These are phyloP conservation scores for Passiflora organensis DNA, from an alignment of 345 rosid genomes.

Conservation along the genomic window DNA sequence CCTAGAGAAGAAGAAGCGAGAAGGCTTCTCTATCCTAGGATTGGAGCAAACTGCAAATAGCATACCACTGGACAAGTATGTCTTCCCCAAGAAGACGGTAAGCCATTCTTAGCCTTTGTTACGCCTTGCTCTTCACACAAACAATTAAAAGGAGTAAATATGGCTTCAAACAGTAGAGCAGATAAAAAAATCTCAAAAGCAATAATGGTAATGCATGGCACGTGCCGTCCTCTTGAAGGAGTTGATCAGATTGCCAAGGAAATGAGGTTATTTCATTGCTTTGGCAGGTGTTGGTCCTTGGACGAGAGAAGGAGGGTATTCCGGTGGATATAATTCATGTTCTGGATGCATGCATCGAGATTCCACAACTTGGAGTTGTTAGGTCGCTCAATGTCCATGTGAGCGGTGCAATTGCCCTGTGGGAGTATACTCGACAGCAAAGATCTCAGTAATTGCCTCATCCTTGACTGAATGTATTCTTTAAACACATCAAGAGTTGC, in stretches of 20 bases:
- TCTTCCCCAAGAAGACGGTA: conserved; percentile 73
- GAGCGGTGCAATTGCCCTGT: conserved; percentile 91
- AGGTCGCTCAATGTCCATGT: conserved; percentile 94
- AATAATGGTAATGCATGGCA: too few species aligned
- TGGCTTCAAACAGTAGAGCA: too few species aligned
- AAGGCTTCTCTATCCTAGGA: conserved; percentile 88
- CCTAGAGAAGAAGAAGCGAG: conserved; percentile 76
- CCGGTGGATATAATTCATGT: conserved; percentile 88
- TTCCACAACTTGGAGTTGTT: conserved; percentile 93
- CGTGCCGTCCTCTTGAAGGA: too few species aligned
- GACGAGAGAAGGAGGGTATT: conserved; percentile 92
- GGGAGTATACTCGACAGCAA: conserved; percentile 97
- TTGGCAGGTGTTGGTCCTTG: conserved; percentile 79
- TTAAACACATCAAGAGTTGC: too few species aligned
- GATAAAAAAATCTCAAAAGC: too few species aligned
- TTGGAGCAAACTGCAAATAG: conserved; percentile 95
- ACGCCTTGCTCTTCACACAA: too few species aligned
- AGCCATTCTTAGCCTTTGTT: conserved; percentile 24
- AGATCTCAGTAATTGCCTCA: conserved; percentile 44
- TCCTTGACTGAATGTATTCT: too few species aligned
- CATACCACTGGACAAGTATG: conserved; percentile 59
- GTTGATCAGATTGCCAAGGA: too few species aligned
- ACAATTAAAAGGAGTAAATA: too few species aligned
- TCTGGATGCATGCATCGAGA: conserved; percentile 84
- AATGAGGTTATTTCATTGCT: conserved; percentile 4